Evolutionary conservation across 495 filamentous ascomycete species (phyloP), one percentile per base, ranked within the genome.

Genomic region (Chaetomium tenue): DNA sequence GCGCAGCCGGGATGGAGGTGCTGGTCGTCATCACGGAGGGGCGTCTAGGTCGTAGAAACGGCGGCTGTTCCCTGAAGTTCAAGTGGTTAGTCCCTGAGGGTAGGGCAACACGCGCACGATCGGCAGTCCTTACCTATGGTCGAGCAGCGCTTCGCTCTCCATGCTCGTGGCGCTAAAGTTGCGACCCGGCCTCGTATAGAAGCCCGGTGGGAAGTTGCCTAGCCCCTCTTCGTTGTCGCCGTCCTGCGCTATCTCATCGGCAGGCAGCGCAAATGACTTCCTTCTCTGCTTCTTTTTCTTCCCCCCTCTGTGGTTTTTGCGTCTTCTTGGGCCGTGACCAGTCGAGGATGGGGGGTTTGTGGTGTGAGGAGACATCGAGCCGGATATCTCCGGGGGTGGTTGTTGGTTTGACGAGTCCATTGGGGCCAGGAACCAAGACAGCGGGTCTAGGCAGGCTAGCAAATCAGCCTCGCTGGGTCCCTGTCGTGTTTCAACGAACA

Each of bases 161-260:
- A 96, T 76, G 70, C 91, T 95, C 5, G 90, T 91, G 71, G 81
- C 87, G 73, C 91, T 96, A 64, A 87, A 58, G 71, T 88, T 89
- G 7, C 74, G 68, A 20, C 77, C 79, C 42, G 77, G 79, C 50
- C 87, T 71, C 37, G 82, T 76, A 70, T 90, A 92, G 68, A 89
- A 87, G 25, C 81, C 74, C 33, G 69, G 68, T 53, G 63, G 75
- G 55, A 63, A 66, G 52, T 73, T 71, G 33, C 72, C 77, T 51
- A 77, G 64, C 18, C 68, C 64, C 40, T 75, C 74, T 47, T 67
- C 78, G 71, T 68, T 70, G 33, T 71, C 71, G 23, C 72, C 72
- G 56, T 76, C 74, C 26, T 69, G 71, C 30, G 71, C 65, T 47
- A 77, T 73, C 61, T 83, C 79, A 44, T 85, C 83, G 0, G 78